These are phyloP conservation scores for Saccharomycopsis microspora DNA, from an alignment of 805 yeast genomes.

Conservation along the genomic window DNA sequence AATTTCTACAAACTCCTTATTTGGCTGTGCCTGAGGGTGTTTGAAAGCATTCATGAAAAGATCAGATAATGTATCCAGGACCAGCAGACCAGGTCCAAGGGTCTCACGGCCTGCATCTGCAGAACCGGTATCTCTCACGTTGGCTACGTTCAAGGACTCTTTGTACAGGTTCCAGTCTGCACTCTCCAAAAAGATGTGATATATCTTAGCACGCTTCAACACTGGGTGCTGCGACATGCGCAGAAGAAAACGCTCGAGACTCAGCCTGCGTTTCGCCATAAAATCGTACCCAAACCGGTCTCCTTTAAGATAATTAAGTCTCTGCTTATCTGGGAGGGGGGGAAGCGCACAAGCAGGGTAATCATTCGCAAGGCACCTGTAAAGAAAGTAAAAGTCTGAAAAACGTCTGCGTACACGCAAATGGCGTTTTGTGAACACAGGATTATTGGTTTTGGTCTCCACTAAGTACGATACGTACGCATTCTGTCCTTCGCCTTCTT, in stretches of 20 bases:
- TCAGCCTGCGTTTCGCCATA: slow-evolving; percentile 70
- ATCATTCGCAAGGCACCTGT: slow-evolving; percentile 63
- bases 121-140: slow-evolving; percentile 17
- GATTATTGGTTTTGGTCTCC: slow-evolving; percentile 51
- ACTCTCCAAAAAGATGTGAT: slow-evolving; percentile 61
- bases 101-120: slow-evolving; percentile 26
- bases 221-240: slow-evolving; percentile 68
- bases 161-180: slow-evolving; percentile 65
- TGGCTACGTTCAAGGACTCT: slow-evolving; percentile 32
- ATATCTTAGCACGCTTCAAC: slow-evolving; percentile 56
- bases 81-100: slow-evolving; percentile 20
- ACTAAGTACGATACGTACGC: slow-evolving; percentile 67
- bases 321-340: slow-evolving; percentile 87
- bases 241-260: slow-evolving; percentile 64
- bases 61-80: slow-evolving; percentile 70
- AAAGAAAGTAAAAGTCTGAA: slow-evolving; percentile 74
- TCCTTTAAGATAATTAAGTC: slow-evolving; percentile 87
- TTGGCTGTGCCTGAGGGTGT: slow-evolving; percentile 38
- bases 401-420: slow-evolving; percentile 65
- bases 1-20: slow-evolving; percentile 72
- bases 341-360: slow-evolving; percentile 83
- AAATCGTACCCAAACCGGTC: slow-evolving; percentile 82
- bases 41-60: slow-evolving; percentile 90
- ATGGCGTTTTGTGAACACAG: slow-evolving; percentile 35
- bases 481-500: slow-evolving; percentile 65